These are phyloP conservation scores for Solanum hybrid DNA, from an alignment of 305 asterid genomes.

Conservation along the genomic window DNA sequence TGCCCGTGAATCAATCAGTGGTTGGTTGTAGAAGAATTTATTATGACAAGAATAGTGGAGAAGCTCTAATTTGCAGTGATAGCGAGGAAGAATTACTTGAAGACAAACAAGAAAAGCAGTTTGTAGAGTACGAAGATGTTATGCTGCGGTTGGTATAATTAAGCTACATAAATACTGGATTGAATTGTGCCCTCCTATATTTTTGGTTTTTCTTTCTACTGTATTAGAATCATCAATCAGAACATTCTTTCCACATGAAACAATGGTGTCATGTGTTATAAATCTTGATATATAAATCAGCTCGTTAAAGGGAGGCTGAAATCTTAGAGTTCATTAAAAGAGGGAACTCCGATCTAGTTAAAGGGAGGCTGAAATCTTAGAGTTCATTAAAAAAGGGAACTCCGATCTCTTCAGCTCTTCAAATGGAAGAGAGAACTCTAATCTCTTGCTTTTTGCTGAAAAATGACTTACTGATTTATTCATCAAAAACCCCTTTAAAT, in stretches of 20 bases:
- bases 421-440: not conserved
- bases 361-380: not conserved
- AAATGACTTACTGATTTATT: not conserved
- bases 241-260: not conserved
- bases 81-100: slow-evolving; percentile 87
- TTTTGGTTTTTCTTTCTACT: not conserved
- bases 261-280: not conserved
- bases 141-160: slow-evolving; percentile 67
- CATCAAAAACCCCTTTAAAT: not conserved
- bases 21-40: slow-evolving; percentile 95
- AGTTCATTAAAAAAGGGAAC: not conserved
- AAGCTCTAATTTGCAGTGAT: slow-evolving; percentile 94
- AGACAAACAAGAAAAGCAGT: slow-evolving; percentile 78
- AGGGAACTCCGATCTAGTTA: not conserved
- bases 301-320: not conserved
- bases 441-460: not conserved
- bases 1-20: slow-evolving; percentile 95
- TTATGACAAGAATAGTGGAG: slow-evolving; percentile 86
- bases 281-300: not conserved
- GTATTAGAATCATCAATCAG: not conserved
- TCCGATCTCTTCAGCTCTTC: not conserved
- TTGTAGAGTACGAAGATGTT: slow-evolving; percentile 73
- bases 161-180: not conserved
- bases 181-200: not conserved
- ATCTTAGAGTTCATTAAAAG: not conserved